Percentiles rank a stretch among this genome's conserved stretches.
Evolutionary conservation across 2,329 filamentous ascomycete genomes (phyloP).

Genomic region (Microcyclospora pomicola): DNA sequence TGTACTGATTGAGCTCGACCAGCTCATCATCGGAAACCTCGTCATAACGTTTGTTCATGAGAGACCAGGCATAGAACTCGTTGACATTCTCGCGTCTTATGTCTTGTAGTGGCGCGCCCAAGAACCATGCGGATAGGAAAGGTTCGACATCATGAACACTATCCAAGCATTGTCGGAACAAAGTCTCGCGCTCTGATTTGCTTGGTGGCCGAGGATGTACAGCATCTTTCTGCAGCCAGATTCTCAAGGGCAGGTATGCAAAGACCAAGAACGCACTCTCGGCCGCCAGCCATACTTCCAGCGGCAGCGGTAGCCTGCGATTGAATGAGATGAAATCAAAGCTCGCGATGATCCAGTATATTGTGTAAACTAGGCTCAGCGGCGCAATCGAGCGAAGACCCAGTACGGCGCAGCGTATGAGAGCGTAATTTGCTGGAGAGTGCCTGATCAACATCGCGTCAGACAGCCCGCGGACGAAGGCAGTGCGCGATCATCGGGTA

Average conservation of each 20-base stretch:
- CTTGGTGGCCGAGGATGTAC: constrained; percentile 33
- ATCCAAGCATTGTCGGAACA: constrained; percentile 42
- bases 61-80: constrained; percentile 53
- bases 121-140: constrained; percentile 50
- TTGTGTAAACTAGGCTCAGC: too few relatives aligned
- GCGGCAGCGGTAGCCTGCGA: background rate
- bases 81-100: constrained; percentile 48
- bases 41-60: constrained; percentile 42
- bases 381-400: too few relatives aligned
- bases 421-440: too few relatives aligned
- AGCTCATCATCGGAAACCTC: constrained; percentile 30
- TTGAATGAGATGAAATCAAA: too few relatives aligned
- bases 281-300: constrained; percentile 31
- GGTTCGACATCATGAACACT: constrained; percentile 38
- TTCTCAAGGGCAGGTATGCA: constrained; percentile 37
- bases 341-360: too few relatives aligned
- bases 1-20: constrained; percentile 41
- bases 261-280: constrained; percentile 40
- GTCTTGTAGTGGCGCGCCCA: constrained; percentile 39
- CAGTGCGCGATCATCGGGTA: too few relatives aligned
- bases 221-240: constrained; percentile 35
- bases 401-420: too few relatives aligned
- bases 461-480: too few relatives aligned
- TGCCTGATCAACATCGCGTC: too few relatives aligned
- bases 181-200: constrained; percentile 32